phyloP scores from a whole-genome alignment of 495 filamentous ascomycete species.

The Penicillium taxi region DNA sequence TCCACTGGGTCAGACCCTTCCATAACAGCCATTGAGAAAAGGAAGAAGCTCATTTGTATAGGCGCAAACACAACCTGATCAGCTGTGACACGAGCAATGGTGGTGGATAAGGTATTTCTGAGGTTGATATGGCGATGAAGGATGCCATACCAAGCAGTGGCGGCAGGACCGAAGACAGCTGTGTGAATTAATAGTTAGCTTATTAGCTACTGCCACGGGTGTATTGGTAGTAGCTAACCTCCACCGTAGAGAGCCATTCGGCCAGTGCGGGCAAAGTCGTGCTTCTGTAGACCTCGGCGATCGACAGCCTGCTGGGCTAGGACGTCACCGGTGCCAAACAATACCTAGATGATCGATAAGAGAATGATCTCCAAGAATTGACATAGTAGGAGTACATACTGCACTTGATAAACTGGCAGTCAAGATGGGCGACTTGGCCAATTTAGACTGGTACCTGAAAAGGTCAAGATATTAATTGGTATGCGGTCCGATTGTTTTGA shows the following conservation, averaged over 20 bases:
- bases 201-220: neutral
- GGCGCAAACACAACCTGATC: constrained; percentile 89
- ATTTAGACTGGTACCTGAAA: constrained; percentile 77
- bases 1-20: constrained; percentile 66
- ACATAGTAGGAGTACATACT: constrained; percentile 34
- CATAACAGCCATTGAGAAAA: constrained; percentile 78
- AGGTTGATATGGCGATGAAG: constrained; percentile 63
- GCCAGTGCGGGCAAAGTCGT: constrained; percentile 71
- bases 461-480: too few species aligned
- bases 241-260: constrained; percentile 93
- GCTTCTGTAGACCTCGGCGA: constrained; percentile 65
- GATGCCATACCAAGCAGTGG: constrained; percentile 81
- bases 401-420: constrained; percentile 84
- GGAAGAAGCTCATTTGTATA: constrained; percentile 70
- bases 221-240: constrained; percentile 41
- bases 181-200: constrained; percentile 1
- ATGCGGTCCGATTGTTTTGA: constrained; percentile 7
- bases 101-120: constrained; percentile 57
- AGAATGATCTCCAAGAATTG: neutral
- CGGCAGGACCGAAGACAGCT: constrained; percentile 88
- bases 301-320: constrained; percentile 95
- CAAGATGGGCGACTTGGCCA: constrained; percentile 73
- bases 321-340: constrained; percentile 86
- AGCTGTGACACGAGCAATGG: constrained; percentile 67
- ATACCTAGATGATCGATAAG: constrained; percentile 41